Evolutionary conservation across 2,329 filamentous ascomycete genomes (phyloP).

Genomic region (Neofusicoccum sp.): DNA sequence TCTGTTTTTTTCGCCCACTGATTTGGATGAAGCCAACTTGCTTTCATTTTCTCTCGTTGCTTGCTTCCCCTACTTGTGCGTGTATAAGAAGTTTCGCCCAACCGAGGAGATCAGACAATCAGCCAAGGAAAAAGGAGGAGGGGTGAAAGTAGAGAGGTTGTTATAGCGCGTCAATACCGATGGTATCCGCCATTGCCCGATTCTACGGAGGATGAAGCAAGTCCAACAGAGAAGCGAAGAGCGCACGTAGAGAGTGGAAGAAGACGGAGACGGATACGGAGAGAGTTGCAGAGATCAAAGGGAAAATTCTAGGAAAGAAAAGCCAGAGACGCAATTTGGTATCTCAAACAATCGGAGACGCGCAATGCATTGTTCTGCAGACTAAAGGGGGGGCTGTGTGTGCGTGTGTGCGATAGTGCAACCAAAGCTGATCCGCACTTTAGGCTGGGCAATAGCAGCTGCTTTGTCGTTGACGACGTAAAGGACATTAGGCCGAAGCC

Average conservation of each 20-base stretch:
- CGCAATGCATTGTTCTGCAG: not conserved
- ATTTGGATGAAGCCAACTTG: no score
- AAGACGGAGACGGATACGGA: not conserved
- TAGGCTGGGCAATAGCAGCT: not conserved
- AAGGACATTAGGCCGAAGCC: not conserved
- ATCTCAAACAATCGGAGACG: not conserved
- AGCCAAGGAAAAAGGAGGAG: not conserved
- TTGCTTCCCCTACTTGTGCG: no score
- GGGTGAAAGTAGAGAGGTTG: not conserved
- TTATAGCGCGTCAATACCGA: not conserved
- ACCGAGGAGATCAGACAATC: not conserved
- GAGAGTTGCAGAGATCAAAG: not conserved
- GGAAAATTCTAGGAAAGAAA: not conserved
- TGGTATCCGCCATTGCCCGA: not conserved
- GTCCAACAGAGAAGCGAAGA: not conserved
- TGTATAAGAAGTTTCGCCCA: no score
- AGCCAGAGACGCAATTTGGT: conserved; percentile 3
- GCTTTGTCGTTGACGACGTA: not conserved
- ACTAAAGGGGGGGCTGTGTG: no score
- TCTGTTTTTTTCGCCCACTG: no score
- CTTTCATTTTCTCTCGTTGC: no score
- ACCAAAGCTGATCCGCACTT: not conserved
- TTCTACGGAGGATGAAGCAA: not conserved
- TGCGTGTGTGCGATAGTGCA: no score
- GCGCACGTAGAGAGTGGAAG: not conserved